Evolutionary conservation across 805 yeast genomes (phyloP), one percentile per base, ranked within the genome.

Genomic region (Candida montana): DNA sequence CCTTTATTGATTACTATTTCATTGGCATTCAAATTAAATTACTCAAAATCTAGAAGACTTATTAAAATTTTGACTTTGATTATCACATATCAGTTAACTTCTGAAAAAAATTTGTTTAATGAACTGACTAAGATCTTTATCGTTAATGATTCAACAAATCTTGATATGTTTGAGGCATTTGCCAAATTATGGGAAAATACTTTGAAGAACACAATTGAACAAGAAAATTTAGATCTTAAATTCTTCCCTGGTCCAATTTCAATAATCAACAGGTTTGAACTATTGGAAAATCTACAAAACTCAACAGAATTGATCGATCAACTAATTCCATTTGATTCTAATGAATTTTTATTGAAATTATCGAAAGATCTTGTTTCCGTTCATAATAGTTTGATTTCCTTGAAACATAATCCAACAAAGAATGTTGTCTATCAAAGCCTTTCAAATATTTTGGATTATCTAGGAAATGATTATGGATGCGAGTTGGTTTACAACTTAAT

Each of bases 1-100:
- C 59, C 59, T 7, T 35, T 57, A 11, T 33, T 57, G 15, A 51
- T 55, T 19, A 40, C 52, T 1, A 50, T 54, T 23, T 57, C 61
- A 2, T 50, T 54, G 27, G 33, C 58, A 2, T 49, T 34, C 42
- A 52, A 46, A 28, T 16, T 53, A 18, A 49, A 49, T 26, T 34
- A 47, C 33, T n/a, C 38, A 6, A 36, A 33, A 24, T 44, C 43
- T 11, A 18, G 44, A 11, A 29, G 35, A 11, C 37, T 55, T 24
- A 37, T 49, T 31, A 57, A 50, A 23, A 31, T 48, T 3, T 40
- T 57, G 8, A 16, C 47, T 3, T 11, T 54, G 0, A 1, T 53
- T 2, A 44, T 55, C 30, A 33, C 39, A 5, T 54, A 45, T 36
- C 53, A 49, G 15, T 31, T 54, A 19, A 33, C 28, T 5, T 44